phyloP scores from a whole-genome alignment of 768 basidiomycete genomes.

The Suillus hirtellus region DNA sequence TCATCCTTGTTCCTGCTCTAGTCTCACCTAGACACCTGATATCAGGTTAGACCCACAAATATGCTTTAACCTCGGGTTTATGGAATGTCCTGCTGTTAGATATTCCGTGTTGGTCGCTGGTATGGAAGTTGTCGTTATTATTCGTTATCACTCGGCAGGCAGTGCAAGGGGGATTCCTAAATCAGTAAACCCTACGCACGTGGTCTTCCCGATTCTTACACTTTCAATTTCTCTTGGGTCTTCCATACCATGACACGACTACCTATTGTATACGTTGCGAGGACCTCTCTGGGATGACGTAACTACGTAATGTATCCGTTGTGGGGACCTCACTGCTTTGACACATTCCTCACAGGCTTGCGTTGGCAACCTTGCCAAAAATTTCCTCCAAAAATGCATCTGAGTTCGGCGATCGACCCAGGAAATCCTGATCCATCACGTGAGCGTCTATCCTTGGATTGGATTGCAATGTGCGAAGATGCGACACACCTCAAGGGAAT shows the following conservation, averaged over 20 bases:
- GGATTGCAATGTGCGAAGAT: background rate
- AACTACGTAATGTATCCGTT: background rate
- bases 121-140: background rate
- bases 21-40: background rate
- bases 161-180: background rate
- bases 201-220: background rate
- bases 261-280: background rate
- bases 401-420: constrained; percentile 72
- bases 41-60: background rate
- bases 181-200: background rate
- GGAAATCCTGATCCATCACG: constrained; percentile 57
- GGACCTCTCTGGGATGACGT: background rate
- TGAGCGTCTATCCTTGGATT: background rate
- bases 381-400: constrained; percentile 73
- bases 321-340: too few relatives aligned
- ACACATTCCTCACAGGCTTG: constrained; percentile 30
- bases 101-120: background rate
- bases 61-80: background rate
- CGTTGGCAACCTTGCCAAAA: constrained; percentile 46
- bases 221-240: too few relatives aligned
- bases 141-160: background rate
- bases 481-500: constrained; percentile 65
- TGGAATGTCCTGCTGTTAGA: background rate
- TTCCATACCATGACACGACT: background rate
- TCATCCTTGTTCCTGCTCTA: constrained; percentile 21